A percentile compares a stretch with the other conserved stretches of the same genome.
Evolutionary conservation across 352 stramenopile species (phyloP).

Genomic region (Phytophthora crassamura): DNA sequence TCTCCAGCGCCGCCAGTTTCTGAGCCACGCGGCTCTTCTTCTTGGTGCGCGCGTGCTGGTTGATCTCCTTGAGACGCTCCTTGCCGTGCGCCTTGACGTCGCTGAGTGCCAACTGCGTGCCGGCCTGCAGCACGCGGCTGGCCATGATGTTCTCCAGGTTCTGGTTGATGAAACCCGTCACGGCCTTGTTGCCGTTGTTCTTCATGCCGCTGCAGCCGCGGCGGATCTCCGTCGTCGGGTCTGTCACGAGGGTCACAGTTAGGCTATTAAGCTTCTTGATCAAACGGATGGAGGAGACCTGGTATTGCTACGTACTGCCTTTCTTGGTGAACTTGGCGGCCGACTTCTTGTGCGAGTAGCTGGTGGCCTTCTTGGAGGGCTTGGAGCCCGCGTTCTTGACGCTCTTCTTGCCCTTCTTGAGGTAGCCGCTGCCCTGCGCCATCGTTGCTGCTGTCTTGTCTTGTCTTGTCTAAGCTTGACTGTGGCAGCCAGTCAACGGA

Average conservation of each 20-base stretch:
- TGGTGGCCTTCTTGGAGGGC: slow-evolving; percentile 71
- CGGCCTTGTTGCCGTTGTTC: slow-evolving; percentile 72
- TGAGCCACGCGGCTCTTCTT: slow-evolving; percentile 88
- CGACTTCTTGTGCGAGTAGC: slow-evolving; percentile 84
- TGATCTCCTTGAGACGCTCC: slow-evolving; percentile 88
- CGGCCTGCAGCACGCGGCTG: slow-evolving; percentile 78
- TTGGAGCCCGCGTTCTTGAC: slow-evolving; percentile 79
- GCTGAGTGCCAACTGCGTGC: slow-evolving; percentile 58
- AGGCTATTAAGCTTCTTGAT: neutral
- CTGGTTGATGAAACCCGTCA: slow-evolving; percentile 87
- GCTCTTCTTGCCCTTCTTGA: slow-evolving; percentile 80
- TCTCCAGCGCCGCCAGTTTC: slow-evolving; percentile 80
- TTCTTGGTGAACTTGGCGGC: slow-evolving; percentile 89
- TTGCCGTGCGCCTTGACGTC: slow-evolving; percentile 82
- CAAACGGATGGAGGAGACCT: neutral
- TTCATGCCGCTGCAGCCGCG: slow-evolving; percentile 79
- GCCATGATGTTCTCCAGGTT: slow-evolving; percentile 91
- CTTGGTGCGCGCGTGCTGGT: slow-evolving; percentile 80
- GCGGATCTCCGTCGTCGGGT: slow-evolving; percentile 84
- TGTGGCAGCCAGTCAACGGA: slow-evolving; percentile 22
- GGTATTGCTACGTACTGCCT: slow-evolving; percentile 67
- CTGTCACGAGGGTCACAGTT: slow-evolving; percentile 25
- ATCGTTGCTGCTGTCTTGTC: slow-evolving; percentile 36
- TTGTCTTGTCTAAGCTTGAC: neutral
- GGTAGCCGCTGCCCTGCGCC: slow-evolving; percentile 82